Conservation (phyloP, 139 green algal species). For the Coelastrella sp. region DNA sequence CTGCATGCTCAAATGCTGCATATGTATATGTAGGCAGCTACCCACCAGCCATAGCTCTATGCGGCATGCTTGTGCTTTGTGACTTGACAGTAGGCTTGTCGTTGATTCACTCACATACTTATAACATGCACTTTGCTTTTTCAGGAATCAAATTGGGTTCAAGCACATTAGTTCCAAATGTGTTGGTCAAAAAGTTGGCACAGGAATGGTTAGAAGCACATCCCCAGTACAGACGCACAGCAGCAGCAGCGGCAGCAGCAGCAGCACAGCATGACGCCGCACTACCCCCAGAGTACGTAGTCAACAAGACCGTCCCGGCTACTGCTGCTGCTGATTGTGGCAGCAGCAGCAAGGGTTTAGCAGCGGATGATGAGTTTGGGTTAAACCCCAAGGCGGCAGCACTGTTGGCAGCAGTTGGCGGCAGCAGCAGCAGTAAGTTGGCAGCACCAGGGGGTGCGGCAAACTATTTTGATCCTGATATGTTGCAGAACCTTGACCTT, state of each 20-base stretch:
- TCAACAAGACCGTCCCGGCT: neutral
- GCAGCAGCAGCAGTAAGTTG: neutral
- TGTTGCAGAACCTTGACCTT: neutral
- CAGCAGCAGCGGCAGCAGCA: slow-evolving; percentile 1
- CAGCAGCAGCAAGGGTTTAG: neutral
- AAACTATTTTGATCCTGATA: neutral
- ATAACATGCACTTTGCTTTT: neutral
- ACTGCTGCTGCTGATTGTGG: neutral
- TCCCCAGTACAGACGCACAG: neutral
- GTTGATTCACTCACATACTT: no score
- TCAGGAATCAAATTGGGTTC: neutral
- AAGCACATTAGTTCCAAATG: neutral
- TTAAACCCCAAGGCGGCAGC: neutral
- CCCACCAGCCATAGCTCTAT: no score
- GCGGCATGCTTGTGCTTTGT: no score
- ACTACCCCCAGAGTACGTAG: neutral
- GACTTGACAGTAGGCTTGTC: no score
- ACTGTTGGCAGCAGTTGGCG: neutral
- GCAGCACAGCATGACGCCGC: neutral
- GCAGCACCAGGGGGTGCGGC: neutral
- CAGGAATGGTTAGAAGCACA: neutral
- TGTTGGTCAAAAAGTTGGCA: neutral
- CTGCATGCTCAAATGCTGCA: no score
- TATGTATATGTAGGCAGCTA: no score
- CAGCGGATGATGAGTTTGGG: neutral